Conservation (phyloP, 2,329 filamentous ascomycete species). For the Fusarium albosuccineum region DNA sequence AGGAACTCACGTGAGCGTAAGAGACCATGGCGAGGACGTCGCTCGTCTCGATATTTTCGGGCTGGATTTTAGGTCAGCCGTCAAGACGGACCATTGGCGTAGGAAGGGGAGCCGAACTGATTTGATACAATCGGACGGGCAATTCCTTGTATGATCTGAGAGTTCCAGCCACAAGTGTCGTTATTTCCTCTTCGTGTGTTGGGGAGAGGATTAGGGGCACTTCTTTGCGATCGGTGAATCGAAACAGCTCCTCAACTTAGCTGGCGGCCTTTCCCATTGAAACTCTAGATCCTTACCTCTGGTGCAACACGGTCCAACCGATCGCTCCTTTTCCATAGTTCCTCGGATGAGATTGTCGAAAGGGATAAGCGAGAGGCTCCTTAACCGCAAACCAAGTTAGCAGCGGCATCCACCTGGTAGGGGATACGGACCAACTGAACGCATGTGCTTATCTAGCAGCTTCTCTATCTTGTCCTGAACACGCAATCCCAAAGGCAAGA, state of each 20-base stretch:
- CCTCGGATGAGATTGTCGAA: constrained; percentile 87
- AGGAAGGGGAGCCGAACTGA: constrained; percentile 63
- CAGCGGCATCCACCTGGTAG: background rate
- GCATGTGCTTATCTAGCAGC: constrained; percentile 92
- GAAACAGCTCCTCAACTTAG: constrained; percentile 74
- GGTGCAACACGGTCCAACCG: constrained; percentile 77
- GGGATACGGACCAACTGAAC: constrained; percentile 68
- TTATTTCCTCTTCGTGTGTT: constrained; percentile 98
- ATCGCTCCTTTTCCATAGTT: constrained; percentile 86
- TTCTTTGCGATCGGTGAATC: constrained; percentile 82
- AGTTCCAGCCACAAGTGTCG: constrained; percentile 78
- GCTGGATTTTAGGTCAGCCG: constrained; percentile 60
- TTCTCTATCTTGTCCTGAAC: constrained; percentile 90
- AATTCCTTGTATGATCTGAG: constrained; percentile 88
- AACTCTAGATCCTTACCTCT: constrained; percentile 68
- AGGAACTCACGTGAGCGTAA: constrained; percentile 90
- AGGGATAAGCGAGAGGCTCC: constrained; percentile 85
- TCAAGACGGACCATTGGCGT: background rate
- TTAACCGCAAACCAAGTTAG: constrained; percentile 46
- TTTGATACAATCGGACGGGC: constrained; percentile 90
- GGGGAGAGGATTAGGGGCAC: constrained; percentile 83
- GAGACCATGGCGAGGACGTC: constrained; percentile 87
- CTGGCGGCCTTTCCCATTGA: background rate
- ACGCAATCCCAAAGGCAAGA: constrained; percentile 86
- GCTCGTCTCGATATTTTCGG: constrained; percentile 94